These are phyloP conservation scores for Chaetomium globosum DNA, from an alignment of 2,329 filamentous ascomycete genomes.

Conservation along the genomic window DNA sequence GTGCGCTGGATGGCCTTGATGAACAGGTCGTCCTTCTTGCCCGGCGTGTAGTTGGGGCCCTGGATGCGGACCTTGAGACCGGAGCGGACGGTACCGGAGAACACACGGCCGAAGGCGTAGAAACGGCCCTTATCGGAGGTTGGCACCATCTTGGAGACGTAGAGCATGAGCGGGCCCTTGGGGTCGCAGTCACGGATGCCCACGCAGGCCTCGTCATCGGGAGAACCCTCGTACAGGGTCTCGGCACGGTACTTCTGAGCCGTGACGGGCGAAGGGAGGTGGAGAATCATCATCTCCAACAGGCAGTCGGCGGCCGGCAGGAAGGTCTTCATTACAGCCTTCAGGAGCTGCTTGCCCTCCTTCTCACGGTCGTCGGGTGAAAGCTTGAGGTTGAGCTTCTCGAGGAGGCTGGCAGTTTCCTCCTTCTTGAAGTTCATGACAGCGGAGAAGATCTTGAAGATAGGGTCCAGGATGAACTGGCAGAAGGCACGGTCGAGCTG, in stretches of 20 bases:
- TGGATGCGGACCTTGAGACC: conserved; percentile 99
- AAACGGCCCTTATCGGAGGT: conserved; percentile 99
- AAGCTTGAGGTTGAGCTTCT: conserved; percentile 97
- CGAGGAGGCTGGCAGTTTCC: conserved; percentile 76
- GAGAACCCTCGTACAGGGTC: conserved; percentile 97
- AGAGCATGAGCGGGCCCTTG: conserved; percentile 98
- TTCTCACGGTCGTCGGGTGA: conserved; percentile 81
- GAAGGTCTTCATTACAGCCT: conserved; percentile 98
- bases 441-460: conserved; percentile 96
- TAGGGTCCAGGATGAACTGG: conserved; percentile 99
- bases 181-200: conserved; percentile 98
- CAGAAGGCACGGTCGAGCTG: conserved; percentile 97
- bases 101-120: conserved; percentile 99
- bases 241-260: conserved; percentile 98
- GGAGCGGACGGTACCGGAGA: conserved; percentile 95
- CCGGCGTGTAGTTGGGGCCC: conserved; percentile 96
- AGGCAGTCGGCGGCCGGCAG: conserved; percentile 96
- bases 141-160: conserved; percentile 99
- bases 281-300: conserved; percentile 99
- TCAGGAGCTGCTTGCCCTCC: conserved; percentile 97
- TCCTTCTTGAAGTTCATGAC: conserved; percentile 99
- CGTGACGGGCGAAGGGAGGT: conserved; percentile 92
- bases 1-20: conserved; percentile 99
- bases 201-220: conserved; percentile 88
- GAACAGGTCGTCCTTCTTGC: conserved; percentile 98